Evolutionary conservation across 192 early-diverging fungal species (phyloP).

Genomic region (Coemansia sp.): DNA sequence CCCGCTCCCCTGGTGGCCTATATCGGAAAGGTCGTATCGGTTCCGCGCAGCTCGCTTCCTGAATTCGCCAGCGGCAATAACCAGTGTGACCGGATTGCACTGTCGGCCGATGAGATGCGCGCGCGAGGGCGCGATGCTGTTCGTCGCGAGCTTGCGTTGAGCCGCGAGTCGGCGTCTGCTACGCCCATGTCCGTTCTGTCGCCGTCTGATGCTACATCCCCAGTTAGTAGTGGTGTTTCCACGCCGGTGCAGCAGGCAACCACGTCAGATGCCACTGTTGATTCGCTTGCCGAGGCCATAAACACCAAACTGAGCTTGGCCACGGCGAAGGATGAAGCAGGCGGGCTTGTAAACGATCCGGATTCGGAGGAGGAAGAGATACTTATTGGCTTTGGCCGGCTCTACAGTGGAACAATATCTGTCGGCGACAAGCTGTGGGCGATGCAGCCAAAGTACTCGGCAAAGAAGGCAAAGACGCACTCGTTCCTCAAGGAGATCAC

Average conservation of each 20-base stretch:
- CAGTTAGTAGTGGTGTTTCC: slow-evolving; percentile 21
- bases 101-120: slow-evolving; percentile 86
- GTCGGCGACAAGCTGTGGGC: slow-evolving; percentile 85
- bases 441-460: slow-evolving; percentile 90
- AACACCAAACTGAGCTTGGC: slow-evolving; percentile 29
- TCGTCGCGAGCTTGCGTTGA: slow-evolving; percentile 43
- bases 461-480: slow-evolving; percentile 47
- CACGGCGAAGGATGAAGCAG: background rate
- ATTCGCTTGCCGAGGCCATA: slow-evolving; percentile 25
- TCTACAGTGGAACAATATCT: slow-evolving; percentile 86
- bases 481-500: slow-evolving; percentile 63
- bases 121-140: slow-evolving; percentile 57
- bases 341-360: too few relatives aligned
- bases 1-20: slow-evolving; percentile 72
- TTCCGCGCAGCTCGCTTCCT: slow-evolving; percentile 70
- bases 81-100: slow-evolving; percentile 57
- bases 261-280: slow-evolving; percentile 1
- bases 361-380: slow-evolving; percentile 51
- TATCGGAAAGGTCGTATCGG: slow-evolving; percentile 91
- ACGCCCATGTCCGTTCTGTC: slow-evolving; percentile 19
- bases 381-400: slow-evolving; percentile 86
- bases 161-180: slow-evolving; percentile 13
- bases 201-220: slow-evolving; percentile 8
- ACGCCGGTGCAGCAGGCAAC: slow-evolving; percentile 11
- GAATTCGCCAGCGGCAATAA: slow-evolving; percentile 24